Conservation (phyloP, 805 yeast genomes). For the Yamadazyma philogaea region DNA sequence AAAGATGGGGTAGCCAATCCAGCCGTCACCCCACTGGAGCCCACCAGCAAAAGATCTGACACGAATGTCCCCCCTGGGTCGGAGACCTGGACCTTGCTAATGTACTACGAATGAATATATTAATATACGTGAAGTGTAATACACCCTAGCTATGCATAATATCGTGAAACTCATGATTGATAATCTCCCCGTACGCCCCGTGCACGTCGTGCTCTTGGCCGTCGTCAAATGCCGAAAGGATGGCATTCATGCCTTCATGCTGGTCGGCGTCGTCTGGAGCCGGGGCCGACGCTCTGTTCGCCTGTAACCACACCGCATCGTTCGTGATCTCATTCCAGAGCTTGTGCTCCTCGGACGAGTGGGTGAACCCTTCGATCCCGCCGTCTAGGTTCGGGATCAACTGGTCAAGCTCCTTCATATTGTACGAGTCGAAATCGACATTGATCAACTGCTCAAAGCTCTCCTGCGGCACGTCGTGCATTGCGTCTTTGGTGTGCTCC, state of each 20-base stretch:
- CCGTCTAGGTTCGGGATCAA: constrained; percentile 36
- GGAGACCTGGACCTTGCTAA: constrained; percentile 26
- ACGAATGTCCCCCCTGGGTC: too few relatives aligned
- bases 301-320: constrained; percentile 71
- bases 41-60: too few relatives aligned
- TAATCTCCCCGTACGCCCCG: constrained; percentile 36
- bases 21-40: not conserved
- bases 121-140: too few relatives aligned
- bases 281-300: constrained; percentile 1
- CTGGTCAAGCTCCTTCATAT: constrained; percentile 20
- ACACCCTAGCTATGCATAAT: constrained; percentile 18
- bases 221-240: constrained; percentile 7
- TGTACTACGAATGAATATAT: not conserved
- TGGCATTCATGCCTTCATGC: constrained; percentile 3
- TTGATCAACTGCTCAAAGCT: constrained; percentile 9
- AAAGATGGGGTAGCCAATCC: too few relatives aligned
- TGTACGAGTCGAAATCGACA: constrained; percentile 16
- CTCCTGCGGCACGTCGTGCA: not conserved
- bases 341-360: constrained; percentile 43
- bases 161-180: constrained; percentile 37
- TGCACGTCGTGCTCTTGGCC: not conserved
- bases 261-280: not conserved
- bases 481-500: not conserved
- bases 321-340: constrained; percentile 76
- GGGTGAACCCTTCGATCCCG: constrained; percentile 43